These are phyloP conservation scores for Yamadazyma atlantica DNA, from an alignment of 1,139 yeast genomes.

Conservation along the genomic window DNA sequence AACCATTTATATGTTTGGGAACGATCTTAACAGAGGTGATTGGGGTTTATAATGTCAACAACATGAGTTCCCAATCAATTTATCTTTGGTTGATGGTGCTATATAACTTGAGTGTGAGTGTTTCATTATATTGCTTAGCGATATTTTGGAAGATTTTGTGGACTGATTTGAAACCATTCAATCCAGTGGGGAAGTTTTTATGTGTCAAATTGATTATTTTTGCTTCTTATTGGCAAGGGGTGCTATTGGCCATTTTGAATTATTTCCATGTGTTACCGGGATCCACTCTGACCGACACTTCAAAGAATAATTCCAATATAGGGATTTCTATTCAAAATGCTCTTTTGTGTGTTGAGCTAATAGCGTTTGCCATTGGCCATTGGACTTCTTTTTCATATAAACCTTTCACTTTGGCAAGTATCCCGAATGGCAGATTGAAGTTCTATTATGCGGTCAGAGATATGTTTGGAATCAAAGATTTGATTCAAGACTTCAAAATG, in stretches of 20 bases:
- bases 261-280: constrained; percentile 52
- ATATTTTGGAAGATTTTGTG: constrained; percentile 89
- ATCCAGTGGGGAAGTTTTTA: constrained; percentile 89
- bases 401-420: constrained; percentile 60
- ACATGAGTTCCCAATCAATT: constrained; percentile 47
- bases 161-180: constrained; percentile 70
- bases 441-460: constrained; percentile 69
- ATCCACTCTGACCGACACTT: constrained; percentile 23
- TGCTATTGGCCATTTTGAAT: constrained; percentile 61
- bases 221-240: constrained; percentile 97
- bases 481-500: constrained; percentile 69
- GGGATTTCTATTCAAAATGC: constrained; percentile 74
- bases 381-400: constrained; percentile 79
- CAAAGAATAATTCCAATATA: constrained; percentile 35
- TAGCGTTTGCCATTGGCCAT: constrained; percentile 85
- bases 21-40: constrained; percentile 52
- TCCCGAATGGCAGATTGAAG: constrained; percentile 70
- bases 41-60: constrained; percentile 52
- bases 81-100: constrained; percentile 68
- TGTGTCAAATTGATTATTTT: constrained; percentile 92
- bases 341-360: constrained; percentile 76
- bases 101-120: constrained; percentile 77
- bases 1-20: constrained; percentile 70
- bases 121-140: constrained; percentile 83
- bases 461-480: constrained; percentile 71